phyloP scores from a whole-genome alignment of 1,284 basidiomycete genomes.

The Ustilago bromivora region DNA sequence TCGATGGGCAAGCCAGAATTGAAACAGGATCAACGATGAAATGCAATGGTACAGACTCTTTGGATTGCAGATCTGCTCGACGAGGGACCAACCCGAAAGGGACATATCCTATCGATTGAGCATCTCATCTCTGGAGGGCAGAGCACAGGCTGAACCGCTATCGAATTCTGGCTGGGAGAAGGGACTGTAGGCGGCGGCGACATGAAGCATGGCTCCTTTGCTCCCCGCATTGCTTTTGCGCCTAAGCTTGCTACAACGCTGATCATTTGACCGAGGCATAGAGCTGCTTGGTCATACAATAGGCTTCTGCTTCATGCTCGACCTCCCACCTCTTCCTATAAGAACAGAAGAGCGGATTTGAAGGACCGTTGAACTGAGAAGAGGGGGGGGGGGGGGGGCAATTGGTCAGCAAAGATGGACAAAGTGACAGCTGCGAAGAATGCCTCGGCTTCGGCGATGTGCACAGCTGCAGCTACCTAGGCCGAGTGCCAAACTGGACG shows the following conservation, averaged over 20 bases:
- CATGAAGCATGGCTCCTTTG: background rate
- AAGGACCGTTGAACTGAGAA: background rate
- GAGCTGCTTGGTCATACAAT: background rate
- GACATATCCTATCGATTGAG: slow-evolving; percentile 16
- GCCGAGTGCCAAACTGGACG: slow-evolving; percentile 29
- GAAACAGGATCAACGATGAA: background rate
- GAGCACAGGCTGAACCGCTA: background rate
- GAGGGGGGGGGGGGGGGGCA: background rate
- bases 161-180: background rate
- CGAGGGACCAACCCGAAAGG: background rate
- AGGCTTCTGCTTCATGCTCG: background rate
- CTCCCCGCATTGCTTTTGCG: background rate
- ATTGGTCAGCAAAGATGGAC: background rate
- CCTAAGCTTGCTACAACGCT: background rate
- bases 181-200: background rate
- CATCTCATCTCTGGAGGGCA: background rate
- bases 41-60: slow-evolving; percentile 15
- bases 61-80: background rate
- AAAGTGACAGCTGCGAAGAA: slow-evolving; percentile 3
- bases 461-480: slow-evolving; percentile 4
- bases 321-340: background rate
- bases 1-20: background rate
- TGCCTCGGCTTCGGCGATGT: slow-evolving; percentile 41
- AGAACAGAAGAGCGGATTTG: background rate
- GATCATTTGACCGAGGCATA: background rate